Conservation (phyloP, 192 early-diverging fungal species). For the Umbelopsis sp. region DNA sequence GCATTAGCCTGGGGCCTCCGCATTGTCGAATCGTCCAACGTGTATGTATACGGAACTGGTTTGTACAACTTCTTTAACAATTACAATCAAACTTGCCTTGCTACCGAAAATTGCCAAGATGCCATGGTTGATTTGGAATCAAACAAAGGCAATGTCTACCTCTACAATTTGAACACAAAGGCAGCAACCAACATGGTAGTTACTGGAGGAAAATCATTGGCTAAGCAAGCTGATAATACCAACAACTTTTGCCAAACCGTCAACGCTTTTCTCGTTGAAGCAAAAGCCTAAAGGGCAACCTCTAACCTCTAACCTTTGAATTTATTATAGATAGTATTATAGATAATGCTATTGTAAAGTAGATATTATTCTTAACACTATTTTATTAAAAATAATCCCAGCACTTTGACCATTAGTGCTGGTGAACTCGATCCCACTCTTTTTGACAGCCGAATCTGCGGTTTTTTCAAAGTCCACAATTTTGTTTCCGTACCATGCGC, state of each 20-base stretch:
- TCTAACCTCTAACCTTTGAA: too few species aligned
- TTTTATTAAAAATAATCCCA: too few species aligned
- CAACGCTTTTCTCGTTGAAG: conserved; percentile 18
- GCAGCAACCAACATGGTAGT: conserved; percentile 1
- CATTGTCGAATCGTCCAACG: conserved; percentile 26
- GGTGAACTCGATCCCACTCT: too few species aligned
- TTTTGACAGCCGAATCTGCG: too few species aligned
- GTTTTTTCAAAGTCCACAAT: too few species aligned
- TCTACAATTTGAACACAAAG: conserved; percentile 26
- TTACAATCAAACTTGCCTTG: conserved; percentile 37
- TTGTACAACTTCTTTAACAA: conserved; percentile 46
- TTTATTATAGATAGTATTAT: too few species aligned
- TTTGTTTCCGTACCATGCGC: too few species aligned
- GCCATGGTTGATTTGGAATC: conserved; percentile 12
- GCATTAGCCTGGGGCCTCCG: conserved; percentile 39
- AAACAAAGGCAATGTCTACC: not conserved
- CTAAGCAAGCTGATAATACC: conserved; percentile 16
- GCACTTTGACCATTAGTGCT: too few species aligned
- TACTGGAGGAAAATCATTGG: not conserved
- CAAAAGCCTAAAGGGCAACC: not conserved
- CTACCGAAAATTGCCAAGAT: conserved; percentile 31
- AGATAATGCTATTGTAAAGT: too few species aligned
- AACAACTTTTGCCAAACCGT: conserved; percentile 22
- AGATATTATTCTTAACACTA: too few species aligned
- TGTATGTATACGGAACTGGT: conserved; percentile 43